Conservation (phyloP, 768 basidiomycete species). For the Rossbeevera mucosa region DNA sequence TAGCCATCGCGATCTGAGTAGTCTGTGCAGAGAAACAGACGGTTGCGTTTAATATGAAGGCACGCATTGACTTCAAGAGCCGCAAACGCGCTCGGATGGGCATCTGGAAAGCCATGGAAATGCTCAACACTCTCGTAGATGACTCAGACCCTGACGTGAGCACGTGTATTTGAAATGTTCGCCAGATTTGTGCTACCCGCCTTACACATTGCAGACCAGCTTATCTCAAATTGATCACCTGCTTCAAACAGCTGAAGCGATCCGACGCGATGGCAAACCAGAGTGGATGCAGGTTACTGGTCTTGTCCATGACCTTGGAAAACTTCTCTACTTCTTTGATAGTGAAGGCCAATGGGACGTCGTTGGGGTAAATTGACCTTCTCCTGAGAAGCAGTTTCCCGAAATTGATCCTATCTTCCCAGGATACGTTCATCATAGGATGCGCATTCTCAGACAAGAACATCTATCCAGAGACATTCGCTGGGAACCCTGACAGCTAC, state of each 20-base stretch:
- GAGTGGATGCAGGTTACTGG: conserved; percentile 93
- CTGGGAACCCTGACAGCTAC: conserved; percentile 61
- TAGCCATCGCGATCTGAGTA: neutral
- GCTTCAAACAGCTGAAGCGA: conserved; percentile 88
- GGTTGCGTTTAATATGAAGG: conserved; percentile 74
- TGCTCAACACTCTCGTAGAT: conserved; percentile 82
- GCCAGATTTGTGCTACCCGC: conserved; percentile 4
- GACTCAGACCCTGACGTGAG: conserved; percentile 86
- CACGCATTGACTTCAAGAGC: conserved; percentile 69
- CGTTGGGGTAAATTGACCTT: conserved; percentile 59
- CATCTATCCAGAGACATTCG: conserved; percentile 77
- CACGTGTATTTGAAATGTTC: neutral
- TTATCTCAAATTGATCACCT: conserved; percentile 88
- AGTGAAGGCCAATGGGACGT: conserved; percentile 94
- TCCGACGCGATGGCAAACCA: conserved; percentile 78
- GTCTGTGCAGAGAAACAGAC: conserved; percentile 72
- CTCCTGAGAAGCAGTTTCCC: neutral
- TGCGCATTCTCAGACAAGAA: conserved; percentile 82
- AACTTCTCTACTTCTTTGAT: conserved; percentile 78
- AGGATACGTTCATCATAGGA: conserved; percentile 79
- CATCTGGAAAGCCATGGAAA: conserved; percentile 83
- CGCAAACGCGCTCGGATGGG: conserved; percentile 71
- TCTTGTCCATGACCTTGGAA: conserved; percentile 86
- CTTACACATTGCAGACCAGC: conserved; percentile 45
- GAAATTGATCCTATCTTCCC: conserved; percentile 3